A percentile compares a stretch with the other conserved stretches of the same genome.
phyloP scores from a whole-genome alignment of 2,329 filamentous ascomycete genomes.

The Didymella arachidicola region DNA sequence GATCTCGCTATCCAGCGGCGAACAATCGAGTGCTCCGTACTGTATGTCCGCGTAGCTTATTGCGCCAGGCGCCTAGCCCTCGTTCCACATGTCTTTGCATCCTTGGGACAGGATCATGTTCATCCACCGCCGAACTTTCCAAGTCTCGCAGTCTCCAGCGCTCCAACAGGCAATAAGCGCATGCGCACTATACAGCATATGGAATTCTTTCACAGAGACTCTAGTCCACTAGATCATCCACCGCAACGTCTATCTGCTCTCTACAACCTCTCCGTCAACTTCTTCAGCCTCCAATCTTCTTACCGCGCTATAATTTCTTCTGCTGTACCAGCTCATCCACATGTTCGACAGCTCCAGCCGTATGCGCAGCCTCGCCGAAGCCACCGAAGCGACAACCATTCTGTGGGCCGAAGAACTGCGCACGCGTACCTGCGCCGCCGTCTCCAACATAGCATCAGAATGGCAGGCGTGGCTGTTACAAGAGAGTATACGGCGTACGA shows the following conservation, averaged over 20 bases:
- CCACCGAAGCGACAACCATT: neutral
- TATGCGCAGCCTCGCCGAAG: neutral
- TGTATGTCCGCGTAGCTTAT: slow-evolving; percentile 1
- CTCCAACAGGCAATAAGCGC: slow-evolving; percentile 6
- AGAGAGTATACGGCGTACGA: slow-evolving; percentile 44
- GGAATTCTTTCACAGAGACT: neutral
- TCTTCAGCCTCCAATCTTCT: neutral
- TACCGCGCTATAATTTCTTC: neutral
- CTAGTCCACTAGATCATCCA: neutral
- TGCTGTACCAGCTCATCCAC: slow-evolving; percentile 4
- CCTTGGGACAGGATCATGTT: neutral
- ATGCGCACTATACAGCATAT: slow-evolving; percentile 2
- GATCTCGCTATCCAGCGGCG: neutral
- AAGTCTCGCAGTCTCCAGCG: neutral
- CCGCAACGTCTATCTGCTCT: neutral
- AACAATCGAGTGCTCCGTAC: neutral
- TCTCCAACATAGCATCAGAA: neutral
- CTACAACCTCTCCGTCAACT: neutral
- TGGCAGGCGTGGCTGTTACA: slow-evolving; percentile 33
- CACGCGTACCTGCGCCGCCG: neutral
- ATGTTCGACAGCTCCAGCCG: slow-evolving; percentile 2
- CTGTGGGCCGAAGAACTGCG: slow-evolving; percentile 1
- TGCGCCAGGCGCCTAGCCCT: slow-evolving; percentile 1
- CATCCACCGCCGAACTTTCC: slow-evolving; percentile 1
- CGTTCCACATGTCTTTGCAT: slow-evolving; percentile 1